Evolutionary conservation across 2,329 filamentous ascomycete species (phyloP), one percentile per base, ranked within the genome.

Genomic region (Xylaria hypoxylon): DNA sequence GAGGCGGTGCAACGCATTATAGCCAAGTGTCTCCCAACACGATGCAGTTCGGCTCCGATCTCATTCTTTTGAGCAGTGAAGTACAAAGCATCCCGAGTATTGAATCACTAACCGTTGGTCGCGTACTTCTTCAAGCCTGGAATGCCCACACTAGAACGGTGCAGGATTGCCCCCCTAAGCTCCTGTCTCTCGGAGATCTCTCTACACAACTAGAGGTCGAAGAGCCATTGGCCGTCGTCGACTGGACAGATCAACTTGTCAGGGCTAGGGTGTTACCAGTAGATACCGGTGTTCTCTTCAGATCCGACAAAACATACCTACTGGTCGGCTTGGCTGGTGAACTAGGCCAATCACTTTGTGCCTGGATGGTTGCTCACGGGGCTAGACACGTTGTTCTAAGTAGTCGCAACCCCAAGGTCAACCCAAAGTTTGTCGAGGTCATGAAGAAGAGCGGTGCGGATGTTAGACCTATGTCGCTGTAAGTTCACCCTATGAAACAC

Each of bases 361-460:
- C 75, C 38, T 84, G 77, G 79, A 82, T 83, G 81, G 73, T 79
- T 1, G 56, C 48, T 0, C 73, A 74, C 10, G 82, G 81, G 0
- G 82, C 80, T 0, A 68, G 75, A 11, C 66, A 79, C 40, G 52
- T 84, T 0, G 78, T 76, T 0, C 35, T 85, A 2, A 77, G 79
- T 0, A 82, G 80, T 52, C 78, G 83, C 1, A 76, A 74, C 13
- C 75, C 80, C 3, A 70, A 77, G 2, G 64, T 82, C 2, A 72
- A 80, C 10, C 53, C 71, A 4, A 55, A 45, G 1, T 79, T 74
- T 71, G 45, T 79, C 15, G 63, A 74, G 13, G 50, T 59, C 8
- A 64, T 71, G 26, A 53, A 71, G 22, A 50, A 62, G 3, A 31
- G 60, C 0, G 73, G 71, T 7, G 65, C 62, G 2, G 31, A 50